Percentiles rank a stretch among this genome's conserved stretches.
These are phyloP conservation scores for Piedraia hortae DNA, from an alignment of 2,329 filamentous ascomycete genomes.

Conservation along the genomic window DNA sequence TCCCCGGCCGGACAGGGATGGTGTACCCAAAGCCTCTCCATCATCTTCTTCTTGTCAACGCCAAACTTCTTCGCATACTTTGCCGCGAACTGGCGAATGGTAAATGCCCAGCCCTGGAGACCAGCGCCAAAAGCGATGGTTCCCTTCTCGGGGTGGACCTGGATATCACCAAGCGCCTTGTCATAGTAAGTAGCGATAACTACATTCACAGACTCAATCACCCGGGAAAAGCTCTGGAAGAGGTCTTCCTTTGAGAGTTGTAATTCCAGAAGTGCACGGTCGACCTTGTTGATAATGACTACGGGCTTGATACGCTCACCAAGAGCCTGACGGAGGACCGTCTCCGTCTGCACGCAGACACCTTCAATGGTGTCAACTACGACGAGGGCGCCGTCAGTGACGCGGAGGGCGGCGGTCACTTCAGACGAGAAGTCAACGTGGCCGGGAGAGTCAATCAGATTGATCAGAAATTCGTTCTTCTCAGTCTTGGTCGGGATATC, in stretches of 20 bases:
- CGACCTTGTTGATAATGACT: conserved; percentile 99
- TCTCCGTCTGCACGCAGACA: conserved; percentile 99
- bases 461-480: conserved; percentile 96
- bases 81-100: conserved; percentile 84
- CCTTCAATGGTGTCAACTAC: conserved; percentile 99
- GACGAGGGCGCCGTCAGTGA: conserved; percentile 97
- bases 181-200: conserved; percentile 98
- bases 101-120: conserved; percentile 99
- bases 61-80: conserved; percentile 99
- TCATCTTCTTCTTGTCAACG: conserved; percentile 99
- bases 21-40: conserved; percentile 93
- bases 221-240: conserved; percentile 98
- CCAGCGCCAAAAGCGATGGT: conserved; percentile 97
- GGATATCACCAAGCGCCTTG: conserved; percentile 87
- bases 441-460: conserved; percentile 98
- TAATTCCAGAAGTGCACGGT: conserved; percentile 95
- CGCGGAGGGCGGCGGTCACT: conserved; percentile 96
- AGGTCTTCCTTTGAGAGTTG: conserved; percentile 97
- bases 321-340: conserved; percentile 92
- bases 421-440: conserved; percentile 99
- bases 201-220: conserved; percentile 99
- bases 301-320: conserved; percentile 99
- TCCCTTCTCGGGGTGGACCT: conserved; percentile 93
- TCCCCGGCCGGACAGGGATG: not conserved
- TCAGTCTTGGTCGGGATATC: conserved; percentile 76